phyloP scores from a whole-genome alignment of 129 eudicot species.

The Cynara cardunculus region DNA sequence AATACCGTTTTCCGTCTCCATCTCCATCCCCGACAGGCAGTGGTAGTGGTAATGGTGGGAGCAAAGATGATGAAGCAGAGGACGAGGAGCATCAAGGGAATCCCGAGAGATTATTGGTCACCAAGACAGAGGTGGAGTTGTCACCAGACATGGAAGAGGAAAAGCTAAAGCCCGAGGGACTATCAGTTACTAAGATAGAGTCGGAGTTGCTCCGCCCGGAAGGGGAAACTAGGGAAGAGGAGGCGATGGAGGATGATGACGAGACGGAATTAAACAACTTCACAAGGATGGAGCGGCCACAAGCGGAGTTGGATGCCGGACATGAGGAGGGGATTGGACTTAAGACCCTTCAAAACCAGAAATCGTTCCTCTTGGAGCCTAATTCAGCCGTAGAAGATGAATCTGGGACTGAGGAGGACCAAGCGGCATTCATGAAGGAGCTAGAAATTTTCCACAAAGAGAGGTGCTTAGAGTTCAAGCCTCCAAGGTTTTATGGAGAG shows the following conservation, averaged over 20 bases:
- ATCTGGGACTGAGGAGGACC: slow-evolving; percentile 80
- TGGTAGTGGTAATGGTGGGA: slow-evolving; percentile 6
- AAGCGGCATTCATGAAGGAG: slow-evolving; percentile 70
- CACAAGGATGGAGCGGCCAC: slow-evolving; percentile 12
- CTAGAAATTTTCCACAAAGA: slow-evolving; percentile 69
- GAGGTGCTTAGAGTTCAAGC: slow-evolving; percentile 73
- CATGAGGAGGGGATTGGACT: slow-evolving; percentile 29
- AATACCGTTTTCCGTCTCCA: slow-evolving; percentile 6
- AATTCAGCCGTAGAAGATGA: slow-evolving; percentile 54
- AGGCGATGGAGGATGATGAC: slow-evolving; percentile 17
- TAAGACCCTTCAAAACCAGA: slow-evolving; percentile 26
- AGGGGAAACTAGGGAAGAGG: neutral
- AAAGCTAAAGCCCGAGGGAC: neutral
- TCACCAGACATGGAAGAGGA: neutral
- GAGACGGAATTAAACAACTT: neutral
- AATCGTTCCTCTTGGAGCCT: slow-evolving; percentile 48
- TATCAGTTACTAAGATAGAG: slow-evolving; percentile 11
- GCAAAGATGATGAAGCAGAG: slow-evolving; percentile 14
- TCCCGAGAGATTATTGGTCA: neutral
- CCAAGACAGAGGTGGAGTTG: slow-evolving; percentile 11
- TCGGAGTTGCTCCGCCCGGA: slow-evolving; percentile 4
- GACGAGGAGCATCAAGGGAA: neutral
- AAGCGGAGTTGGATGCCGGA: slow-evolving; percentile 12
- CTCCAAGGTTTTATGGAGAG: slow-evolving; percentile 80
- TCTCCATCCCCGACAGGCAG: slow-evolving; percentile 16